phyloP scores from a whole-genome alignment of 768 basidiomycete species.

The Hypholoma fasciculare region DNA sequence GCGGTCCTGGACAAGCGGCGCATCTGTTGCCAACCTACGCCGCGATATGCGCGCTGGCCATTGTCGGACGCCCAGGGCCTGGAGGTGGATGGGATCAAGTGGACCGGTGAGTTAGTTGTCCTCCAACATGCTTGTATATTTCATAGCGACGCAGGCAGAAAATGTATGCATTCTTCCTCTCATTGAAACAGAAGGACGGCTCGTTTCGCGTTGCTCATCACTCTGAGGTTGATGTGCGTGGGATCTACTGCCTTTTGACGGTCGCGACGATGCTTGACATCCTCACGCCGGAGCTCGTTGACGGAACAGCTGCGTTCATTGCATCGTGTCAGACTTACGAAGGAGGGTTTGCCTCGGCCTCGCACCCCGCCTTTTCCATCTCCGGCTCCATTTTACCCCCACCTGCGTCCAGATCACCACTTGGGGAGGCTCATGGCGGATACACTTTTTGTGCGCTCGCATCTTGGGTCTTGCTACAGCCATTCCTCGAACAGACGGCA shows the following conservation, averaged over 20 bases:
- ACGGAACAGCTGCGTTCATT: constrained; percentile 76
- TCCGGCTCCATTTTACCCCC: constrained; percentile 32
- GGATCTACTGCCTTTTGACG: constrained; percentile 89
- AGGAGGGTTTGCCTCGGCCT: constrained; percentile 87
- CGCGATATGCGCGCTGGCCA: constrained; percentile 78
- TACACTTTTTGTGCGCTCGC: constrained; percentile 95
- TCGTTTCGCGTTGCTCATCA: constrained; percentile 87
- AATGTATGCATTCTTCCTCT: constrained; percentile 88
- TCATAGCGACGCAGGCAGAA: constrained; percentile 47
- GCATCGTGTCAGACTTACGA: constrained; percentile 96
- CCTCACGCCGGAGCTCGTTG: constrained; percentile 84
- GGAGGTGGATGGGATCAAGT: constrained; percentile 87
- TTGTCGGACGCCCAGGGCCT: constrained; percentile 72
- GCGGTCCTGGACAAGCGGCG: constrained; percentile 85
- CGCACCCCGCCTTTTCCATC: constrained; percentile 63
- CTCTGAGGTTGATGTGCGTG: constrained; percentile 95
- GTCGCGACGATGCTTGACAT: constrained; percentile 83
- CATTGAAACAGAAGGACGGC: constrained; percentile 89
- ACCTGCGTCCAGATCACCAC: constrained; percentile 57
- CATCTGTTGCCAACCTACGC: constrained; percentile 94
- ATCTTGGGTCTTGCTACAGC: constrained; percentile 75
- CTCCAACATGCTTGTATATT: not conserved
- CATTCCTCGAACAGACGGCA: constrained; percentile 36
- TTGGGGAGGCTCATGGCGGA: constrained; percentile 97
- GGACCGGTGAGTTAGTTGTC: constrained; percentile 54